phyloP scores from a whole-genome alignment of 2,329 filamentous ascomycete species.

The Acrodontium crateriforme region DNA sequence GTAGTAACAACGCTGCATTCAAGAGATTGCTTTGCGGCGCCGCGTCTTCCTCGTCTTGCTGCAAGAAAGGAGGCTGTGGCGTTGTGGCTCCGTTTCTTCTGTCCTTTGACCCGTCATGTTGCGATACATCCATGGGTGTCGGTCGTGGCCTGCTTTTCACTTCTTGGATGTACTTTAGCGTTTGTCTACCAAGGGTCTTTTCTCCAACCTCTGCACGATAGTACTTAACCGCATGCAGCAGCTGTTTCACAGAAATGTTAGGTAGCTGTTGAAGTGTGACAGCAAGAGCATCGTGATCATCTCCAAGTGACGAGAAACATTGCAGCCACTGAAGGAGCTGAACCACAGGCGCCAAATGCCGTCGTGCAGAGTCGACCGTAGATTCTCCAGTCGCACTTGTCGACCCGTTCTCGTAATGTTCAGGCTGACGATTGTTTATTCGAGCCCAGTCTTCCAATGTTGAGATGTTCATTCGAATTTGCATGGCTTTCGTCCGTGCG shows the following conservation, averaged over 20 bases:
- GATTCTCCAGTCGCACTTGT: slow-evolving; percentile 74
- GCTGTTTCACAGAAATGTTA: slow-evolving; percentile 68
- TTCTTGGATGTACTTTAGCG: slow-evolving; percentile 70
- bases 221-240: slow-evolving; percentile 82
- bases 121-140: slow-evolving; percentile 1
- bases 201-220: slow-evolving; percentile 93
- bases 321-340: slow-evolving; percentile 95
- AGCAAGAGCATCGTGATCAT: slow-evolving; percentile 78
- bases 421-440: slow-evolving; percentile 81
- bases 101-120: neutral
- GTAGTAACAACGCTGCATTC: slow-evolving; percentile 82
- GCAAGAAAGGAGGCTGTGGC: slow-evolving; percentile 12
- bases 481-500: slow-evolving; percentile 95
- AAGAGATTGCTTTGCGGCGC: slow-evolving; percentile 63
- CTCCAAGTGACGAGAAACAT: slow-evolving; percentile 86
- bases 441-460: slow-evolving; percentile 92
- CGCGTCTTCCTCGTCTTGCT: slow-evolving; percentile 44
- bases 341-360: slow-evolving; percentile 78
- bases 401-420: slow-evolving; percentile 89
- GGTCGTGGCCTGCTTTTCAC: slow-evolving; percentile 48
- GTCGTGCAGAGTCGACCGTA: slow-evolving; percentile 68
- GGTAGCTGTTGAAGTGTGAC: slow-evolving; percentile 83
- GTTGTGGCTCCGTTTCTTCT: slow-evolving; percentile 10
- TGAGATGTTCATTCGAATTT: slow-evolving; percentile 98
- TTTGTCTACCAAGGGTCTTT: slow-evolving; percentile 76